Evolutionary conservation across 208 protist species (phyloP).

Genomic region (Acanthamoeba royreba): DNA sequence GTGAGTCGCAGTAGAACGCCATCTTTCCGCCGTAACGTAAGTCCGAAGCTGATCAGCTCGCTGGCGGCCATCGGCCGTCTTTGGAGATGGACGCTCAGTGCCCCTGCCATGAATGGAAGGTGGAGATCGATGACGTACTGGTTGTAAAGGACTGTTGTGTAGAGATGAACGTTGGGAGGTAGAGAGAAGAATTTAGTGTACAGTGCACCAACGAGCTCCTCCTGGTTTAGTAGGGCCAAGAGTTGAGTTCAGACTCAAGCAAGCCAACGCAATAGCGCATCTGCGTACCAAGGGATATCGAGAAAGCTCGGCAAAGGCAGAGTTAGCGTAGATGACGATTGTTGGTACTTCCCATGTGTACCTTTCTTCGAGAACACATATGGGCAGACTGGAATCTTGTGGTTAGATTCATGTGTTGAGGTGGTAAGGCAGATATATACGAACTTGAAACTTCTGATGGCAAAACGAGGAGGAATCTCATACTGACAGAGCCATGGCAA

Average conservation of each 20-base stretch:
- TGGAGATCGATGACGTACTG: background rate
- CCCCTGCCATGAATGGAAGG: no score
- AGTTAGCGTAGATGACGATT: background rate
- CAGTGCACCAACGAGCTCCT: background rate
- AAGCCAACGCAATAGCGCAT: no score
- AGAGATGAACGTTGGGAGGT: background rate
- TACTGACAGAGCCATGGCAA: background rate
- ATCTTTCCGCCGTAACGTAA: background rate
- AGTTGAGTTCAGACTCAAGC: no score
- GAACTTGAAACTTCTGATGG: background rate
- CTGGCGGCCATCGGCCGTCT: background rate
- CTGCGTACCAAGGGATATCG: background rate
- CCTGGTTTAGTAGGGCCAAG: no score
- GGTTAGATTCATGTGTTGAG: background rate
- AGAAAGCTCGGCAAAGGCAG: background rate
- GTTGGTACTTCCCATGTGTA: background rate
- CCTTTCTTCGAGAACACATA: background rate
- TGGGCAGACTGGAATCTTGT: background rate
- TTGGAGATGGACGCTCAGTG: background rate
- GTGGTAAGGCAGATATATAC: no score
- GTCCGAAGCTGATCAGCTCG: background rate
- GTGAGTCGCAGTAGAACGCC: background rate
- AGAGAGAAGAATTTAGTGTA: background rate
- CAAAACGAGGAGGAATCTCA: background rate
- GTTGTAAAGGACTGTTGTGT: background rate